A percentile compares a stretch with the other conserved stretches of the same genome.
Conservation (phyloP, 768 basidiomycete genomes). For the Pleurotus pulmonarius region DNA sequence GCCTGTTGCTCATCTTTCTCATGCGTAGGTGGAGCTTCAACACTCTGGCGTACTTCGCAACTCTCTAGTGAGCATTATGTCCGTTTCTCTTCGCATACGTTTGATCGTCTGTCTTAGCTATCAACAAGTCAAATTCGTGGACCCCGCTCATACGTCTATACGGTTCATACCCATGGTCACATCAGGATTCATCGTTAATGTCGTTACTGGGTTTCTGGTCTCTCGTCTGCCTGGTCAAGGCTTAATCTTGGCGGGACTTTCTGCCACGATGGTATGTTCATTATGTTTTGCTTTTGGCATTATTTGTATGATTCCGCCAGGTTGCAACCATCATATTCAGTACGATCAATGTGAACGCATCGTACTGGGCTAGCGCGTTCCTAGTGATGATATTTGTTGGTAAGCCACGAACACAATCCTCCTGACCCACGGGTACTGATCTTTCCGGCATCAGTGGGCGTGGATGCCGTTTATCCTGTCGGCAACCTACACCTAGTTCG, state of each 20-base stretch:
- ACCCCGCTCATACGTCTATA: conserved; percentile 26
- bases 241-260: conserved; percentile 24
- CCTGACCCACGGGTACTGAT: too few species aligned
- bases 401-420: neutral
- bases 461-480: conserved; percentile 27
- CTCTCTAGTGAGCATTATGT: conserved; percentile 18
- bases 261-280: conserved; percentile 20
- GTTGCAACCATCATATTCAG: conserved; percentile 26
- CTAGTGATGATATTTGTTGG: conserved; percentile 23
- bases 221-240: conserved; percentile 22
- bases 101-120: conserved; percentile 15
- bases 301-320: conserved; percentile 12
- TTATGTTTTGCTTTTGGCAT: neutral
- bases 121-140: conserved; percentile 25
- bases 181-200: conserved; percentile 18
- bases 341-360: conserved; percentile 22
- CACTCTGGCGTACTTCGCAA: conserved; percentile 25
- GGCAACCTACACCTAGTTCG: conserved; percentile 26
- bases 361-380: conserved; percentile 30
- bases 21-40: conserved; percentile 25
- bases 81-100: neutral
- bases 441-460: conserved; percentile 13
- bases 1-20: neutral
- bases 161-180: conserved; percentile 29
- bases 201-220: conserved; percentile 18